Evolutionary conservation across 2,329 filamentous ascomycete species (phyloP).

Genomic region (Diaporthe aspalathi): DNA sequence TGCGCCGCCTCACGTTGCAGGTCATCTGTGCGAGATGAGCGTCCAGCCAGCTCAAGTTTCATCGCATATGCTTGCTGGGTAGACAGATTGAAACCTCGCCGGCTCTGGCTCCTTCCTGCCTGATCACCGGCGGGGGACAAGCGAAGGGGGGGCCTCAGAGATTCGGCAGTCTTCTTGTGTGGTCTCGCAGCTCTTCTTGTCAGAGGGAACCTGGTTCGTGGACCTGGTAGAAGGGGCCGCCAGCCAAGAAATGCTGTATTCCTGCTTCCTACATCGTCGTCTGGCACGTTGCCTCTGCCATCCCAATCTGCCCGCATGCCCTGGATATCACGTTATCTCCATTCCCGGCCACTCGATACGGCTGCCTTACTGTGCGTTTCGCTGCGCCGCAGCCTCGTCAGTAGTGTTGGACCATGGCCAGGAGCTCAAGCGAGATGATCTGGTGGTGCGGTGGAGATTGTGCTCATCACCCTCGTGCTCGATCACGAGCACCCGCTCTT

Average conservation of each 20-base stretch:
- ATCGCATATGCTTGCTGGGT: not conserved
- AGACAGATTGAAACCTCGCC: not conserved
- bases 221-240: not conserved
- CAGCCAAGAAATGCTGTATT: not conserved
- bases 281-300: not conserved
- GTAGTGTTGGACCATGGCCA: not conserved
- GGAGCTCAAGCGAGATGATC: constrained; percentile 15
- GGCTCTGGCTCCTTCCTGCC: not conserved
- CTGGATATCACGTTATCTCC: constrained; percentile 35
- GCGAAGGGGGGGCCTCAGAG: not conserved
- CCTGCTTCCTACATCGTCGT: no score
- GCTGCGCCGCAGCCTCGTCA: not conserved
- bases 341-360: not conserved
- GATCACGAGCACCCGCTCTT: not conserved
- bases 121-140: not conserved
- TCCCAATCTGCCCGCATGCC: constrained; percentile 21
- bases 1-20: not conserved
- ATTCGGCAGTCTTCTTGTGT: not conserved
- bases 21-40: not conserved
- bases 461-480: not conserved
- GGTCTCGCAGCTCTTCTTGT: not conserved
- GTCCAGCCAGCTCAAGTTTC: not conserved
- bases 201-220: not conserved
- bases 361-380: not conserved
- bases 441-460: not conserved